Percentiles rank a stretch among this genome's conserved stretches.
These are phyloP conservation scores for Aechmea fasciata DNA, from an alignment of 176 grass and related monocot species.

Conservation along the genomic window DNA sequence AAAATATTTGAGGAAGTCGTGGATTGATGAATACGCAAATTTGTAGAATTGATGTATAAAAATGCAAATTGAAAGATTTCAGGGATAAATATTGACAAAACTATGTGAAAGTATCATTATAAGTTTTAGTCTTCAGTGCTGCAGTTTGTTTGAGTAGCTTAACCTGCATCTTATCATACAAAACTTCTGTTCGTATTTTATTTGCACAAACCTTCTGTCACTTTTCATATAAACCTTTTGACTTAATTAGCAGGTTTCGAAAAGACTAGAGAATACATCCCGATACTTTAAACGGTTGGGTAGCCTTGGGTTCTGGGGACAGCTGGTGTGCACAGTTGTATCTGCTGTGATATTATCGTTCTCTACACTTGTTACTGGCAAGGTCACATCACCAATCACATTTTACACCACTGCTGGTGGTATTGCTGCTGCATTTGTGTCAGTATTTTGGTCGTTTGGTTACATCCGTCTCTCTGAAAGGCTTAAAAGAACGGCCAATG, in stretches of 20 bases:
- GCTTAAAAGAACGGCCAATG: constrained; percentile 66
- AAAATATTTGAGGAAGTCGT: too few relatives aligned
- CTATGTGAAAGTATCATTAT: too few relatives aligned
- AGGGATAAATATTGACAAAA: too few relatives aligned
- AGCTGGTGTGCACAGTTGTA: constrained; percentile 74
- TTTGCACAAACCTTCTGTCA: too few relatives aligned
- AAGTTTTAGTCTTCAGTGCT: too few relatives aligned
- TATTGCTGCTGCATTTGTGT: constrained; percentile 74
- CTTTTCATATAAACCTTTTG: not conserved
- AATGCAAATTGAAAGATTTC: too few relatives aligned
- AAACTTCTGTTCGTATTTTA: too few relatives aligned
- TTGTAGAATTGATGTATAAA: too few relatives aligned
- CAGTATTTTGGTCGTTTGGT: constrained; percentile 98
- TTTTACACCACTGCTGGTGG: constrained; percentile 80
- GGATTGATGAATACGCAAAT: too few relatives aligned
- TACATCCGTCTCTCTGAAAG: constrained; percentile 83
- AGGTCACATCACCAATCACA: constrained; percentile 63
- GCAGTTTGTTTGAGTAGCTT: too few relatives aligned
- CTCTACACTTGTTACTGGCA: constrained; percentile 65
- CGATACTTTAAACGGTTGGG: constrained; percentile 95
- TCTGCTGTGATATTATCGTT: constrained; percentile 84
- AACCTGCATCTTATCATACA: too few relatives aligned
- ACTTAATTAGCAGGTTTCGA: constrained; percentile 54
- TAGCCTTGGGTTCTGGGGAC: constrained; percentile 80
- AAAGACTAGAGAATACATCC: constrained; percentile 68